phyloP scores from a whole-genome alignment of 1,139 yeast genomes.

The Pichia terricola region DNA sequence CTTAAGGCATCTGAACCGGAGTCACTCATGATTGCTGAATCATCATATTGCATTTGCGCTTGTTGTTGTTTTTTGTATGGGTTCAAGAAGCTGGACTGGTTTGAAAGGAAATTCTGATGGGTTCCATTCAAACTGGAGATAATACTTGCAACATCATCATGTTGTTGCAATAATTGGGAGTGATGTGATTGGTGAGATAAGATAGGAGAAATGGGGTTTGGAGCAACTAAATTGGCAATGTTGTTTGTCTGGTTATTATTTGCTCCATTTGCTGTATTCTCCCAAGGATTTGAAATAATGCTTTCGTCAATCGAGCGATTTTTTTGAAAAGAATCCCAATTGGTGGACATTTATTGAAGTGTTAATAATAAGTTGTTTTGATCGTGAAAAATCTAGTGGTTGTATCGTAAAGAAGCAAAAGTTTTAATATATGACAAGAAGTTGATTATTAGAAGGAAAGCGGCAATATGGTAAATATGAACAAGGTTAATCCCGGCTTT shows the following conservation, averaged over 20 bases:
- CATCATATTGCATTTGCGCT: slow-evolving; percentile 10
- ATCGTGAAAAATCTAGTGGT: too few species aligned
- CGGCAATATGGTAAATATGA: too few species aligned
- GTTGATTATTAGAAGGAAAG: too few species aligned
- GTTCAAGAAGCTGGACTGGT: slow-evolving; percentile 12
- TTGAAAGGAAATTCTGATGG: slow-evolving; percentile 11
- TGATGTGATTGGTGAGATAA: slow-evolving; percentile 4
- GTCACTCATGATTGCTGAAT: slow-evolving; percentile 20
- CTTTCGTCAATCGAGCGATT: slow-evolving; percentile 18
- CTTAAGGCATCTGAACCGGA: slow-evolving; percentile 24
- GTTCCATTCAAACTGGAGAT: slow-evolving; percentile 28
- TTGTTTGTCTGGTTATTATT: neutral
- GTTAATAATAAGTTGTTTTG: too few species aligned
- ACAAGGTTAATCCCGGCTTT: too few species aligned
- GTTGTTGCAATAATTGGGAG: neutral
- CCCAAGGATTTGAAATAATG: slow-evolving; percentile 22
- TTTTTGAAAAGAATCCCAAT: slow-evolving; percentile 18
- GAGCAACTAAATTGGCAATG: slow-evolving; percentile 13
- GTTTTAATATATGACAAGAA: too few species aligned
- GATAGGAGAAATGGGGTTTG: slow-evolving; percentile 14
- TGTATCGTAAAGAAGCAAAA: too few species aligned
- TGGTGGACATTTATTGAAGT: slow-evolving; percentile 12
- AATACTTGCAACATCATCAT: slow-evolving; percentile 42
- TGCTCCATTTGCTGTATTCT: slow-evolving; percentile 16
- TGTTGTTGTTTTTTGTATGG: slow-evolving; percentile 1